Evolutionary conservation across 225 moss, liverwort and hornwort genomes (phyloP), one percentile per base, ranked within the genome.

Genomic region (Antitrichia curtipendula): DNA sequence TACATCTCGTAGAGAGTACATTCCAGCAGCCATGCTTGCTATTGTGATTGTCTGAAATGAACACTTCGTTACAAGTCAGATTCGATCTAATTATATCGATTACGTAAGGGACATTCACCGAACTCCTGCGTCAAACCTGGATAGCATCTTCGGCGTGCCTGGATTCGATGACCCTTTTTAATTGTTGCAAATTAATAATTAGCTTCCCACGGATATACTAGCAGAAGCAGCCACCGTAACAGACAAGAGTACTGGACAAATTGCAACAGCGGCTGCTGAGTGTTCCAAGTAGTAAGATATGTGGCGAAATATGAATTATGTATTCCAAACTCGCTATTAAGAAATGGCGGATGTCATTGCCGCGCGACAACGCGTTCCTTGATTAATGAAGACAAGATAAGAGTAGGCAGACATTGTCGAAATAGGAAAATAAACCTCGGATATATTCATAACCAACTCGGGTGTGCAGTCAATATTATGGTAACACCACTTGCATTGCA

Each of bases 1-100:
- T 49, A 49, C 49, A 81, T 63, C 63, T 81, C 63, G 49, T 81
- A 81, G 61, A 32, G 45, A 16, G 62, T 23, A 81, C 63, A 80
- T 81, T 81, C 81, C 49, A 36, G 45, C 81, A 63, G 43, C 62
- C 61, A 62, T 62, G 81, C 47, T 31, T 32, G 63, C 58, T 57
- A 80, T 75, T 87, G 80, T 80, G 25, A 73, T 73, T 32, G 32
- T 32, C 74, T 87, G 80, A 84, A 87, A 81, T 90, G 80, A 87
- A 84, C 84, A 90, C 52, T 90, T 87, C 87, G 80, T 84, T 74
- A 60, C 58, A 50, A 58, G 62, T 83, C 45, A 90, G 80, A 86
- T 84, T 57, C 79, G 38, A 70, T 36, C 83, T 87, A 79, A 70
- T 78, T 62, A 71, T 83, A 87, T 61, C 71, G 75, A 34, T 86